Conservation (phyloP, 2,329 filamentous ascomycete genomes). For the Blumeriella jaapii region DNA sequence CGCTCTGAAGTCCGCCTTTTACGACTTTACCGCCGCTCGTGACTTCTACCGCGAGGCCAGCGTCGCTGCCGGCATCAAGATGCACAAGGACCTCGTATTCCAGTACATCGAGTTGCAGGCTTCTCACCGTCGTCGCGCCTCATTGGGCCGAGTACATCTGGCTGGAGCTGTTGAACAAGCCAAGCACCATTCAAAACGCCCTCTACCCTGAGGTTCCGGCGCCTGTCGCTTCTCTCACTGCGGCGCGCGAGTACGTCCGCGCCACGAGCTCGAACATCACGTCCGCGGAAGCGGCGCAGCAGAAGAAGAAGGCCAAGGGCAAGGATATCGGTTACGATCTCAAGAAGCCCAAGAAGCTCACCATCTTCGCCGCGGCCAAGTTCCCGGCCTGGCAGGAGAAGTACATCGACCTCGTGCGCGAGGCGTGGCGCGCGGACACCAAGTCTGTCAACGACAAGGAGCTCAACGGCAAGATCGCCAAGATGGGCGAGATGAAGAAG, state of each 20-base stretch:
- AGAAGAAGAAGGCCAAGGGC: constrained; percentile 89
- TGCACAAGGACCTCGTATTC: constrained; percentile 71
- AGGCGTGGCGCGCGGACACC: constrained; percentile 52
- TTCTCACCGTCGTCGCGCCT: constrained; percentile 70
- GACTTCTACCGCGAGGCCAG: constrained; percentile 85
- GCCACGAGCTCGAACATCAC: constrained; percentile 64
- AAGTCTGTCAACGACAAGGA: constrained; percentile 68
- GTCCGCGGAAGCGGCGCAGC: constrained; percentile 68
- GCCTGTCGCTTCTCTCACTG: constrained; percentile 55
- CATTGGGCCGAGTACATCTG: constrained; percentile 95
- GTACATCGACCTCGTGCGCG: constrained; percentile 69
- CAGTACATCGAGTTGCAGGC: constrained; percentile 82
- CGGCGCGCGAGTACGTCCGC: constrained; percentile 74
- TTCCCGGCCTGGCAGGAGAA: constrained; percentile 89
- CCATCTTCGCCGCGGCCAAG: constrained; percentile 66
- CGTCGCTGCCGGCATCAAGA: constrained; percentile 63
- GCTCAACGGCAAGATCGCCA: constrained; percentile 65
- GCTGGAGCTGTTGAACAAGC: constrained; percentile 77
- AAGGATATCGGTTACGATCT: constrained; percentile 79
- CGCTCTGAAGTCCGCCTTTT: constrained; percentile 76
- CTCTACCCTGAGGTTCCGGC: constrained; percentile 60
- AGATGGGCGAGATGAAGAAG: constrained; percentile 87
- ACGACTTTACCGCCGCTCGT: constrained; percentile 79
- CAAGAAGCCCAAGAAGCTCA: constrained; percentile 83
- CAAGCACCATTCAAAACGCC: constrained; percentile 66